A percentile compares a stretch with the other conserved stretches of the same genome.
phyloP scores from a whole-genome alignment of 768 basidiomycete species.

The Agaricus subrufescens region DNA sequence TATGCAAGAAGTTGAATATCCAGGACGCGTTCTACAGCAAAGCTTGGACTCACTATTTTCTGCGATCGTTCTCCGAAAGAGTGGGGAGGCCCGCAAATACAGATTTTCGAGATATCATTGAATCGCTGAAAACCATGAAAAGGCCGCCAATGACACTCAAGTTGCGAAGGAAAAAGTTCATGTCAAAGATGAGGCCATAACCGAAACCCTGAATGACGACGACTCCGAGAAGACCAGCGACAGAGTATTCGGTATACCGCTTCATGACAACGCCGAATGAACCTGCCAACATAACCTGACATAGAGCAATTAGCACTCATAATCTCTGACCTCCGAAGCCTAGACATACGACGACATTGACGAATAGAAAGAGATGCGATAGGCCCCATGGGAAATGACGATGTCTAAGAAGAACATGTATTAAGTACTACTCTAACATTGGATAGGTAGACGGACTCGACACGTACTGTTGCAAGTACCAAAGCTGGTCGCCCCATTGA shows the following conservation, averaged over 20 bases:
- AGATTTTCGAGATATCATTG: constrained; percentile 82
- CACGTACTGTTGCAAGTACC: constrained; percentile 93
- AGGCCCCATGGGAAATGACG: constrained; percentile 94
- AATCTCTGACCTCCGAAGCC: not conserved
- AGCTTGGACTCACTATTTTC: constrained; percentile 80
- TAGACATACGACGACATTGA: constrained; percentile 83
- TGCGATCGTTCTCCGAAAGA: constrained; percentile 91
- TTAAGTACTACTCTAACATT: not conserved
- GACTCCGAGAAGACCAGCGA: constrained; percentile 84
- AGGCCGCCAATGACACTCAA: constrained; percentile 96
- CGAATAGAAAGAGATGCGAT: constrained; percentile 86
- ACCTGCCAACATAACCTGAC: constrained; percentile 81
- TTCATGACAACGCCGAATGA: constrained; percentile 86
- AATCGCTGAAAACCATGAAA: constrained; percentile 98
- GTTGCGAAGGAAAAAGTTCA: constrained; percentile 99
- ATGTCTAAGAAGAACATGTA: constrained; percentile 52
- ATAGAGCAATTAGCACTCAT: not conserved
- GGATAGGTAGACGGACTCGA: constrained; percentile 4
- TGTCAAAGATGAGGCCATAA: constrained; percentile 98
- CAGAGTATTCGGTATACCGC: constrained; percentile 83
- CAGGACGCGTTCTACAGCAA: not conserved
- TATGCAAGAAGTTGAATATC: constrained; percentile 23
- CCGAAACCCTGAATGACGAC: constrained; percentile 96
- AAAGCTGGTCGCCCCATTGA: constrained; percentile 96
- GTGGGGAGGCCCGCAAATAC: constrained; percentile 88